Base-by-base conservation (phyloP, 1,284 basidiomycete species). In the Ustilago lituana region DNA sequence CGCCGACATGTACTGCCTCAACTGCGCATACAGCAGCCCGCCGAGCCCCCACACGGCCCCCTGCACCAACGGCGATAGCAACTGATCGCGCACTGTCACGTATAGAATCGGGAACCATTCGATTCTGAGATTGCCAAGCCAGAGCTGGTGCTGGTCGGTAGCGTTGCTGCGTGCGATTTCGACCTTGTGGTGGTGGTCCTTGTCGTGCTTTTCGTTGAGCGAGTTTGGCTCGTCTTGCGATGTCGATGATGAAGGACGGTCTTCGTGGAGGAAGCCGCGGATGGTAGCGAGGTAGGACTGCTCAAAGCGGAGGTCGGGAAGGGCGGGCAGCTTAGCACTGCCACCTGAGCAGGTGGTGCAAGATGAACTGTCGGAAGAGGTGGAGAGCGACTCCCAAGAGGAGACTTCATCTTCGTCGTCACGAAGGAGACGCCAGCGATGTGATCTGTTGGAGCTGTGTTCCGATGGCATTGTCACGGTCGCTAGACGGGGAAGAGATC, bases 261-360 rank as follows among this genome's bases (percentile, higher is more conserved):
- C 55, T 49, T 60, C 75, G 45, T 78, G 77, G 11, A 78, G 46
- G 36, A 76, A 74, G 4, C 45, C 48, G 4, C 75, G 54, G 15
- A 78, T 68, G 20, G 69, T 73, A 26, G 77, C 70, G 9, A 78
- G 55, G 43, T 77, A 78, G 14, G 65, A 73, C 40, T 77, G 73
- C 53, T 78, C 77, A 39, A 78, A 78, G 22, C 77, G 66, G 17
- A 78, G 55, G 37, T 78, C 77, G 6, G 77, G 77, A 1, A 78
- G 50, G 2, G 63, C 60, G 4, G 63, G 59, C 0, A 71, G 44
- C 26, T 66, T 58, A 3, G 50, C 17, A 6, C 36, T 20, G 17
- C 46, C 10, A 17, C 29, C 49, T 4, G 19, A 20, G 10, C 57
- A 38, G 15, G 43, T 31, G 10, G 52, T 54, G 0, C 48, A 32